Evolutionary conservation across 495 filamentous ascomycete genomes (phyloP).

Genomic region (Hypoxylon intermedium): DNA sequence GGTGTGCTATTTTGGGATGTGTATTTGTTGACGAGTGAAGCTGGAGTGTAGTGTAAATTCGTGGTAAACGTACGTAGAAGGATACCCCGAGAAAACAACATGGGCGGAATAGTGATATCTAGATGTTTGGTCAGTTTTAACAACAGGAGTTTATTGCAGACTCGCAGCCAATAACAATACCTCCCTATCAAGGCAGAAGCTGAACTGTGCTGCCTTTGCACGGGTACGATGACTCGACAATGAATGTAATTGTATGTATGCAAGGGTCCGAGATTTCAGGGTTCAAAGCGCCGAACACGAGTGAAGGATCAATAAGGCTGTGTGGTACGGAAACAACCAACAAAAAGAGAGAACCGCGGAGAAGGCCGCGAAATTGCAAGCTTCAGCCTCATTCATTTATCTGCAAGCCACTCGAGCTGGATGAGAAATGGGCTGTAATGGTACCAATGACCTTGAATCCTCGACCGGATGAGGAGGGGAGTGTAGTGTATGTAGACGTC

Average conservation of each 20-base stretch:
- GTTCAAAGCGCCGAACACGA: slow-evolving; percentile 21
- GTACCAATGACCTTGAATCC: neutral
- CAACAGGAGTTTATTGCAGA: too few relatives aligned
- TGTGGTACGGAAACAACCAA: neutral
- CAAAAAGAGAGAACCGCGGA: slow-evolving; percentile 10
- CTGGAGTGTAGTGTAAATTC: slow-evolving; percentile 1
- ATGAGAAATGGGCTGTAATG: neutral
- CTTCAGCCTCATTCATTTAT: slow-evolving; percentile 29
- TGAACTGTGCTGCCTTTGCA: too few relatives aligned
- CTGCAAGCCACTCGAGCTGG: slow-evolving; percentile 20
- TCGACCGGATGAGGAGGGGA: neutral
- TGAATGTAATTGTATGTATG: slow-evolving; percentile 1
- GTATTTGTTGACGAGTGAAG: slow-evolving; percentile 11
- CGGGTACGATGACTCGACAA: slow-evolving; percentile 3
- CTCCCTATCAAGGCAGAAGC: too few relatives aligned
- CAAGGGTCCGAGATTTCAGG: slow-evolving; percentile 21
- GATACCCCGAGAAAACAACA: slow-evolving; percentile 4
- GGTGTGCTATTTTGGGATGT: slow-evolving; percentile 30
- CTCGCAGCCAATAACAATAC: too few relatives aligned
- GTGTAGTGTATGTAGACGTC: neutral
- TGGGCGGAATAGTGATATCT: neutral
- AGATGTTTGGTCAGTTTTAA: too few relatives aligned
- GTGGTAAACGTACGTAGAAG: slow-evolving; percentile 1
- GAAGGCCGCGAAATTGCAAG: slow-evolving; percentile 5
- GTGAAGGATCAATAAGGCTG: neutral